Evolutionary conservation across 192 early-diverging fungal genomes (phyloP), one percentile per base, ranked within the genome.

Genomic region (Gonapodya sp.): DNA sequence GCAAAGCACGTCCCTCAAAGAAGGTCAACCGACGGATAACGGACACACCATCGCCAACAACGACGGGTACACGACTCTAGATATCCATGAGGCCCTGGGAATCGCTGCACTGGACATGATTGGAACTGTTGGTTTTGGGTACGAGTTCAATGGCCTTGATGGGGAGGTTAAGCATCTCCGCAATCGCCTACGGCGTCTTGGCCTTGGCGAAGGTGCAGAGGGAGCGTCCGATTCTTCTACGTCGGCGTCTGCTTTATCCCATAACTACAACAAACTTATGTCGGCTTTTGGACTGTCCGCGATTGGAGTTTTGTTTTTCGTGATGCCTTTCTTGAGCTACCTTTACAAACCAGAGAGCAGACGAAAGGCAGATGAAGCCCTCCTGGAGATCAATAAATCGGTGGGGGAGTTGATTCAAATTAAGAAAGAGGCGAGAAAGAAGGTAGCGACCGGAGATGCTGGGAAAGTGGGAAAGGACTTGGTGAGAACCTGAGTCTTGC

Each of bases 81-180:
- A 77, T 33, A 34, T 77, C 30, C 75, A 77, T 33, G 75, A 77
- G 75, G 75, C 18, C 75, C 2, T 77, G 75, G 75, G 75, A 16
- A 33, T 34, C 8, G 75, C 75, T 16, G 18, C 75, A 33, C 75
- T 77, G 8, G 75, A 77, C 75, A 77, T 77, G 75, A 77, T 77
- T 33, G 75, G 75, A 16, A 34, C 34, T 33, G 75, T 34, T 8
- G 75, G 75, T 2, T 34, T 77, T 8, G 75, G 75, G 30, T 34
- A 77, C 75, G 75, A 77, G 75, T 77, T 77, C 34, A 34, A 34
- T 33, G 75, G 30, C 8, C 75, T 77, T 33, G 31, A 77, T 16
- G 31, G 18, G 8, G 75, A 77, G 31, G 18, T 77, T 8, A 33
- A 16, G 18, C 2, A 33, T 34, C 30, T 34, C 18, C 18, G 75